phyloP scores from a whole-genome alignment of 2,329 filamentous ascomycete genomes.

The Aspergillus neotritici region DNA sequence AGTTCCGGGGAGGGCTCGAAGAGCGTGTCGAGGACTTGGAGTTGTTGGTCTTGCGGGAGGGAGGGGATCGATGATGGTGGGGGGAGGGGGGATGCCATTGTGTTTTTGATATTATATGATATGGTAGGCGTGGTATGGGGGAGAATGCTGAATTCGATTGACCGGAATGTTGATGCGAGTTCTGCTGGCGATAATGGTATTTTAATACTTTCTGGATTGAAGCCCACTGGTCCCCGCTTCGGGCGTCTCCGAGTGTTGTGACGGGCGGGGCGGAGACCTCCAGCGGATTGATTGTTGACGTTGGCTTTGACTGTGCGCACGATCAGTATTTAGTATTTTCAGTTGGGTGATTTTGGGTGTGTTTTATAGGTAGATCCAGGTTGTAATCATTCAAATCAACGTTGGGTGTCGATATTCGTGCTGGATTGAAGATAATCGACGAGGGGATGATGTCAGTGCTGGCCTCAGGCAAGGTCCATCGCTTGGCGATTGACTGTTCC shows the following conservation, averaged over 20 bases:
- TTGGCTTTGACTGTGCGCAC: neutral
- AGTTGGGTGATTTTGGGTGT: no score
- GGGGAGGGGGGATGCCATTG: constrained; percentile 47
- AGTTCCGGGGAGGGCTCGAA: constrained; percentile 78
- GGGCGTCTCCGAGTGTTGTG: constrained; percentile 17
- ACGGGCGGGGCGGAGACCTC: constrained; percentile 17
- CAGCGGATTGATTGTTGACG: constrained; percentile 3
- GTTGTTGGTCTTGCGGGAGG: constrained; percentile 51
- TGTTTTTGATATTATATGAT: neutral
- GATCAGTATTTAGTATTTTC: neutral
- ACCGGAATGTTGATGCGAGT: constrained; percentile 5
- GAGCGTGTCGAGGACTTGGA: constrained; percentile 62
- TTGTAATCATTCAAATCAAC: no score
- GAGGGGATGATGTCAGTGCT: no score
- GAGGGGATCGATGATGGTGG: constrained; percentile 51
- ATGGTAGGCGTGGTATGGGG: neutral
- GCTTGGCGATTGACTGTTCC: no score
- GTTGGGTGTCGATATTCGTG: no score
- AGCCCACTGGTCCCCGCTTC: constrained; percentile 15
- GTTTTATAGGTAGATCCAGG: no score
- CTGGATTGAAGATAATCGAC: no score
- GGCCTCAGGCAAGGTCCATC: no score
- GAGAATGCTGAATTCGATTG: neutral
- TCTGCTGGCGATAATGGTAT: neutral
- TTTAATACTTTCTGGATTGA: neutral